These are phyloP conservation scores for Blastobotrys buckinghamii DNA, from an alignment of 1,139 yeast species.

Conservation along the genomic window DNA sequence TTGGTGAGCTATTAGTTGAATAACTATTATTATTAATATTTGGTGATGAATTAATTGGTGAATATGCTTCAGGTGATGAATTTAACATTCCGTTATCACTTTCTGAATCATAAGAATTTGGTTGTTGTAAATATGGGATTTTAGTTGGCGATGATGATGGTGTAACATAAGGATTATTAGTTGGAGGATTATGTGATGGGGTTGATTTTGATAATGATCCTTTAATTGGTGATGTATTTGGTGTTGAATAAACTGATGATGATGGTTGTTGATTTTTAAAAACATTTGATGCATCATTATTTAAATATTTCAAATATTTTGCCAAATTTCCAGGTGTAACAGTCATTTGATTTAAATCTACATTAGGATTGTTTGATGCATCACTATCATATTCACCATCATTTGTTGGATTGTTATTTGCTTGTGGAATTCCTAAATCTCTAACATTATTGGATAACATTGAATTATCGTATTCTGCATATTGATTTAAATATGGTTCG, in stretches of 20 bases:
- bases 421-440: slow-evolving; percentile 26
- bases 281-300: neutral
- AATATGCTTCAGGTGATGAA: slow-evolving; percentile 13
- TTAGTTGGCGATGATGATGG: slow-evolving; percentile 7
- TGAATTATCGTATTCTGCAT: slow-evolving; percentile 29
- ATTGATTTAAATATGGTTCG: slow-evolving; percentile 31
- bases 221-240: slow-evolving; percentile 14
- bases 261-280: neutral
- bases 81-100: slow-evolving; percentile 7
- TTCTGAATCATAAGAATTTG: slow-evolving; percentile 7
- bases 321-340: slow-evolving; percentile 27
- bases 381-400: neutral
- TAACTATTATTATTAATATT: neutral
- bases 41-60: slow-evolving; percentile 5
- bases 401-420: neutral
- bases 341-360: slow-evolving; percentile 15
- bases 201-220: neutral
- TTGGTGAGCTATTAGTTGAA: neutral
- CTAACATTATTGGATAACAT: slow-evolving; percentile 24
- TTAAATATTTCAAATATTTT: slow-evolving; percentile 24
- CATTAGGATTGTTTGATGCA: neutral
- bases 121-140: neutral
- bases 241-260: slow-evolving; percentile 6
- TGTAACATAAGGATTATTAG: slow-evolving; percentile 1
- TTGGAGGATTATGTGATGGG: slow-evolving; percentile 1